These are phyloP conservation scores for Pythium grandisporangium DNA, from an alignment of 352 stramenopile genomes.

Conservation along the genomic window DNA sequence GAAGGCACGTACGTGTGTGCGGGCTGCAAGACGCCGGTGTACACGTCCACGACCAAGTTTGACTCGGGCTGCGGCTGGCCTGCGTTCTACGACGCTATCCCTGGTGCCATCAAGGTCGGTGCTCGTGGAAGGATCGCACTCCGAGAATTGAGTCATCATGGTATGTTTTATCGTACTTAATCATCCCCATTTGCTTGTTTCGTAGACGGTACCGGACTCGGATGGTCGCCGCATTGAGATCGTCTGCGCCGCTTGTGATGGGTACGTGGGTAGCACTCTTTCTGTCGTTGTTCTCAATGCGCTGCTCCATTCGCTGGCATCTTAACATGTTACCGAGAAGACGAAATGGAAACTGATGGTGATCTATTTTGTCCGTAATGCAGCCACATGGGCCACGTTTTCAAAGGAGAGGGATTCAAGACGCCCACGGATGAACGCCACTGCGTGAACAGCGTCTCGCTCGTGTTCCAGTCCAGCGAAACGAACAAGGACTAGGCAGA, in stretches of 20 bases:
- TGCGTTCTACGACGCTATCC: slow-evolving; percentile 86
- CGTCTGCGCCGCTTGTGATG: slow-evolving; percentile 81
- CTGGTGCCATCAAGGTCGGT: slow-evolving; percentile 71
- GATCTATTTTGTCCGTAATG: background rate
- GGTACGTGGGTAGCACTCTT: slow-evolving; percentile 21
- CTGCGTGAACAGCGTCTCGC: slow-evolving; percentile 88
- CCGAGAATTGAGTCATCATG: slow-evolving; percentile 9
- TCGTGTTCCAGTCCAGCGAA: slow-evolving; percentile 74
- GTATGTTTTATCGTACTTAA: no score
- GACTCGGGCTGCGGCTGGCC: slow-evolving; percentile 88
- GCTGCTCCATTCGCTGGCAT: no score
- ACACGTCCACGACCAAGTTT: slow-evolving; percentile 86
- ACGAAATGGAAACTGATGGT: background rate
- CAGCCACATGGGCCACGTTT: slow-evolving; percentile 89
- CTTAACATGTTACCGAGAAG: no score
- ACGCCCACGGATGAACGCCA: slow-evolving; percentile 84
- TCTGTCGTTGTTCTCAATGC: no score
- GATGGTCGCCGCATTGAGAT: slow-evolving; percentile 82
- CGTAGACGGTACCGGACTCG: slow-evolving; percentile 49
- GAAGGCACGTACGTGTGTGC: slow-evolving; percentile 84
- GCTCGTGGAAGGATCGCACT: background rate
- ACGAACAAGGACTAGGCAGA: slow-evolving; percentile 27
- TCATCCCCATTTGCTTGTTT: background rate
- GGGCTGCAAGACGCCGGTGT: slow-evolving; percentile 81
- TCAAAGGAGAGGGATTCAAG: slow-evolving; percentile 85